These are phyloP conservation scores for Mortierella sp. DNA, from an alignment of 371 early-diverging fungal species.

Conservation along the genomic window DNA sequence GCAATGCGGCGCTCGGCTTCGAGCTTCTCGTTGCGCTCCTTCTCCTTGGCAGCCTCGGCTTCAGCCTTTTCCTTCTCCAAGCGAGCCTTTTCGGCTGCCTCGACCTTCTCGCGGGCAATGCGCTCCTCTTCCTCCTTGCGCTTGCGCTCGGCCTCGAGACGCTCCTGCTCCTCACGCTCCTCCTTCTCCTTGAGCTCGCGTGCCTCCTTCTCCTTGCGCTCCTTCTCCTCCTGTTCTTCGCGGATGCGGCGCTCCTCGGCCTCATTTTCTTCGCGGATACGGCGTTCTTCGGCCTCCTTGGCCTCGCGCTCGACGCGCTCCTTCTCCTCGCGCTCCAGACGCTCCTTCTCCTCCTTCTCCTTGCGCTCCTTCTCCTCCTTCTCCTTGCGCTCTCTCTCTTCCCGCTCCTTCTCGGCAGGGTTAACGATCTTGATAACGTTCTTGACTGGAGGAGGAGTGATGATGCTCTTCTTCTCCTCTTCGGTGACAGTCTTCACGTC, in stretches of 20 bases:
- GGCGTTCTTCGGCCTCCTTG: slow-evolving; percentile 45
- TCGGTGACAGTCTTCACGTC: slow-evolving; percentile 48
- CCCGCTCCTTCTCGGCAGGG: slow-evolving; percentile 61
- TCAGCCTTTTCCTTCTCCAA: slow-evolving; percentile 62
- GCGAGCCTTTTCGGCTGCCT: slow-evolving; percentile 62
- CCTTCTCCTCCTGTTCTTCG: slow-evolving; percentile 52
- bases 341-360: slow-evolving; percentile 65
- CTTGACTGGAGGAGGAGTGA: slow-evolving; percentile 60
- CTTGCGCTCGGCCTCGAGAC: slow-evolving; percentile 59
- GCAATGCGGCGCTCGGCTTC: slow-evolving; percentile 57
- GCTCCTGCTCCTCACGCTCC: slow-evolving; percentile 61
- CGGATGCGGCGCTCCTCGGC: slow-evolving; percentile 48
- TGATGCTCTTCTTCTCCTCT: slow-evolving; percentile 60
- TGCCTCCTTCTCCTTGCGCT: slow-evolving; percentile 42
- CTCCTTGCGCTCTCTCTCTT: slow-evolving; percentile 58
- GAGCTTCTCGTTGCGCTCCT: slow-evolving; percentile 48
- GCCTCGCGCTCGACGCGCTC: slow-evolving; percentile 60
- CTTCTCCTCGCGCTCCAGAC: slow-evolving; percentile 56
- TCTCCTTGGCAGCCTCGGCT: slow-evolving; percentile 59
- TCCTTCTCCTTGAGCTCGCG: slow-evolving; percentile 52
- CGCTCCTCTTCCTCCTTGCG: slow-evolving; percentile 60
- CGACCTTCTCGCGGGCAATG: slow-evolving; percentile 66
- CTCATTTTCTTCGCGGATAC: slow-evolving; percentile 44
- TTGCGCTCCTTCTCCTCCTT: slow-evolving; percentile 66
- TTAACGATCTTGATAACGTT: slow-evolving; percentile 77